A percentile compares a stretch with the other conserved stretches of the same genome.
These are phyloP conservation scores for Phytophthora sansomeana DNA, from an alignment of 352 stramenopile genomes.

Conservation along the genomic window DNA sequence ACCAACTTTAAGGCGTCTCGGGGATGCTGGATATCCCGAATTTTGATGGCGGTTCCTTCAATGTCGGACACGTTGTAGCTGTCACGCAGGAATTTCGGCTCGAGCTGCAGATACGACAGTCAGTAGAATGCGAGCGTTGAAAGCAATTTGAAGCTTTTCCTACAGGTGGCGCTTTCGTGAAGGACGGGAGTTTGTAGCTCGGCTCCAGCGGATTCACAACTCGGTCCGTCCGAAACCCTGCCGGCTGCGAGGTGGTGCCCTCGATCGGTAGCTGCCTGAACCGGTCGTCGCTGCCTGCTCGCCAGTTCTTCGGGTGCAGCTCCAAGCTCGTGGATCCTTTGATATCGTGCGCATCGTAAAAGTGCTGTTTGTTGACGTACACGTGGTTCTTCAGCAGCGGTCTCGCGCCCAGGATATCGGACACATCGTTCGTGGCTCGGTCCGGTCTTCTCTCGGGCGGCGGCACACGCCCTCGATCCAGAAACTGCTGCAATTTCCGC, in stretches of 20 bases:
- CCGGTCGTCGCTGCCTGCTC: constrained; percentile 58
- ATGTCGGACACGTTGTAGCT: constrained; percentile 83
- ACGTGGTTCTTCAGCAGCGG: constrained; percentile 69
- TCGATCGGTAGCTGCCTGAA: constrained; percentile 81
- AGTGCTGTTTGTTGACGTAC: constrained; percentile 74
- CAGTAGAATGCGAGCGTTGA: not conserved
- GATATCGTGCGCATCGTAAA: constrained; percentile 70
- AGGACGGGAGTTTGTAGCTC: constrained; percentile 68
- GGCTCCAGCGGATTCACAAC: constrained; percentile 69
- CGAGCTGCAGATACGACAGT: constrained; percentile 29
- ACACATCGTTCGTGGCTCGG: constrained; percentile 70
- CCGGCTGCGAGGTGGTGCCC: constrained; percentile 51
- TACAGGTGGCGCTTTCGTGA: constrained; percentile 52
- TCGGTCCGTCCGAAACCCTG: constrained; percentile 71
- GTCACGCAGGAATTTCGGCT: constrained; percentile 74
- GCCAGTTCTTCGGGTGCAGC: constrained; percentile 61
- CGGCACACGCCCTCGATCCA: constrained; percentile 44
- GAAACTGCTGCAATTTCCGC: constrained; percentile 51
- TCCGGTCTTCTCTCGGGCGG: constrained; percentile 39
- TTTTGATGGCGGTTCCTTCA: constrained; percentile 62
- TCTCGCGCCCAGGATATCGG: constrained; percentile 61
- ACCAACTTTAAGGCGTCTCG: constrained; percentile 58
- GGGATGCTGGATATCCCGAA: constrained; percentile 51
- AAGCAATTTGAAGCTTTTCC: not conserved
- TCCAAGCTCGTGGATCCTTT: constrained; percentile 64